Evolutionary conservation across 2,329 filamentous ascomycete species (phyloP), one percentile per base, ranked within the genome.

Genomic region (Dothideomycetes sp.): DNA sequence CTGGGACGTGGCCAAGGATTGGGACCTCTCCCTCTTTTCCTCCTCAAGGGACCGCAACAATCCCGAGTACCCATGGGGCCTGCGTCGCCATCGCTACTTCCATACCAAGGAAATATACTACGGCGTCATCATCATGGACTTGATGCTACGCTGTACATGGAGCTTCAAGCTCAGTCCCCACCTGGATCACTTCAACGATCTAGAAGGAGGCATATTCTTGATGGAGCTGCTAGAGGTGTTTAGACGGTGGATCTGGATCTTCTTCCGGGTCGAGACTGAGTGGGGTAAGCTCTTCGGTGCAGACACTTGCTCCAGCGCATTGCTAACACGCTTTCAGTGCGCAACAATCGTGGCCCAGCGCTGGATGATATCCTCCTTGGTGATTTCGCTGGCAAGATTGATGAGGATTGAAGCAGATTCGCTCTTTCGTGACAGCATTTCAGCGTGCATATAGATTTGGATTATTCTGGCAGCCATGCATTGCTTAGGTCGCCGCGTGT

Each of bases 1-100:
- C 69, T 98, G 91, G 91, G 91, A 98, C 54, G 79, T 96, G 19
- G 73, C 85, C 40, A 91, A 88, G 65, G 91, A 98, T 68, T 98
- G 91, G 91, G 91, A 96, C 56, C 70, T 98, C 46, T 84, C 82
- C 0, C 70, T 96, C 11, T 84, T 96, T 55, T 75, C 81, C 3
- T 34, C 45, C 1, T 58, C 69, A 2, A 58, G 65, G 11, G 69
- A 75, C 45, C 75, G 81, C 46, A 69, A 69, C 47, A 69, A 72
- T 9, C 71, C 72, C 2, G 75, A 81, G 18, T 74, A 88, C 50
- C 76, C 85, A 0, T 91, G 76, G 57, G 91, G 84, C 2, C 68
- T 98, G 33, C 79, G 91, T 19, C 72, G 78, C 37, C 72, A 81
- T 41, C 73, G 88, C 15, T 74, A 80, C 54, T 84, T 95, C 56